Conservation (phyloP, 768 basidiomycete genomes). For the Tephrocybe sp. region DNA sequence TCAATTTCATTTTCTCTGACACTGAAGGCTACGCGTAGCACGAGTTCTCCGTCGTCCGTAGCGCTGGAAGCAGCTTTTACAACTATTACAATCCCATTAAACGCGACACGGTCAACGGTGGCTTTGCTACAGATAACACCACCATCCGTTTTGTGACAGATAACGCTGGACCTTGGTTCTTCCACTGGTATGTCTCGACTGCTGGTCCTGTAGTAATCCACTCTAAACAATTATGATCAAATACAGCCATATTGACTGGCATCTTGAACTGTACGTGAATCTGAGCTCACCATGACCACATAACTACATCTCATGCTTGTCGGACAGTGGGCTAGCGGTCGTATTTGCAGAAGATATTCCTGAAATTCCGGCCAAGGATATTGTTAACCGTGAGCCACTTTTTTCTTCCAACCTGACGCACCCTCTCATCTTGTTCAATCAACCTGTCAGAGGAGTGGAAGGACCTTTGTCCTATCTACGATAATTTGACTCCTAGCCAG, state of each 20-base stretch:
- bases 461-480: too few relatives aligned
- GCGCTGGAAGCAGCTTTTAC: conserved; percentile 24
- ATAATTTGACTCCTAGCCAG: too few relatives aligned
- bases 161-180: conserved; percentile 13
- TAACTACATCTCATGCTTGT: background rate
- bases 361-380: too few relatives aligned
- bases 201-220: background rate
- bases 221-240: background rate
- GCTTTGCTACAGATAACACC: conserved; percentile 29
- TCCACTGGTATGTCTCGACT: conserved; percentile 22
- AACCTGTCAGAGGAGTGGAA: too few relatives aligned
- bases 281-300: background rate
- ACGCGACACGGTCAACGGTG: conserved; percentile 32
- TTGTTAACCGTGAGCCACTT: too few relatives aligned
- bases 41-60: conserved; percentile 33
- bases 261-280: conserved; percentile 32
- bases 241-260: conserved; percentile 33
- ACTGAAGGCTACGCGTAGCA: conserved; percentile 23
- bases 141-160: conserved; percentile 37
- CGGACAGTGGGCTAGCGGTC: conserved; percentile 23
- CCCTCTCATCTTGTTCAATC: too few relatives aligned
- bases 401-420: too few relatives aligned
- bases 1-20: background rate
- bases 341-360: conserved; percentile 31
- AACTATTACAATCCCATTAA: conserved; percentile 43